A percentile compares a stretch with the other conserved stretches of the same genome.
Evolutionary conservation across 2,329 filamentous ascomycete genomes (phyloP).

Genomic region (Penicillium sp.): DNA sequence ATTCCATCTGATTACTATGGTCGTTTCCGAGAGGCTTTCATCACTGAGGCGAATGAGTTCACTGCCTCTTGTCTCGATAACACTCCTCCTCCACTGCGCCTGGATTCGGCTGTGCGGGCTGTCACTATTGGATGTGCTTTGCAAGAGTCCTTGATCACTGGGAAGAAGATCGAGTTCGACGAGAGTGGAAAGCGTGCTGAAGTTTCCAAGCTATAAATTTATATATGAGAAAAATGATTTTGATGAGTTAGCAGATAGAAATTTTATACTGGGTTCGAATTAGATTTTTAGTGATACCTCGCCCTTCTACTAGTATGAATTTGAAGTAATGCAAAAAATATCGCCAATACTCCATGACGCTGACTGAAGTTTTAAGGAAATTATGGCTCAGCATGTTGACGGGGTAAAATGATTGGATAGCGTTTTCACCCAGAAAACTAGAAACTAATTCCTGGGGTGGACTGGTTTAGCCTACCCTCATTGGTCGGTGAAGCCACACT

Average conservation of each 20-base stretch:
- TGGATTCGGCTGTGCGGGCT: slow-evolving; percentile 58
- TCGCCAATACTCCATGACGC: too few species aligned
- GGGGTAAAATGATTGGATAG: too few species aligned
- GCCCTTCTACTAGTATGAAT: too few species aligned
- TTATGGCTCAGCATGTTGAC: too few species aligned
- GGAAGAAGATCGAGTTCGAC: slow-evolving; percentile 51
- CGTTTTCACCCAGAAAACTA: too few species aligned
- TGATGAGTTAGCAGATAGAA: background rate
- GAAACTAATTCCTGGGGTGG: too few species aligned
- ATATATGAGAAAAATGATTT: background rate
- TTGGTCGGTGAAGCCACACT: too few species aligned
- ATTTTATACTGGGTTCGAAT: too few species aligned
- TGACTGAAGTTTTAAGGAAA: too few species aligned
- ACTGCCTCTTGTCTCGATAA: slow-evolving; percentile 61
- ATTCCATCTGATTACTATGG: slow-evolving; percentile 66
- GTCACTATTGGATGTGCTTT: slow-evolving; percentile 63
- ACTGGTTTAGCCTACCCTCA: too few species aligned
- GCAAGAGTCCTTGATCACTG: slow-evolving; percentile 58
- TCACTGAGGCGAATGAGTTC: slow-evolving; percentile 66
- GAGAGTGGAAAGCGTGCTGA: slow-evolving; percentile 7
- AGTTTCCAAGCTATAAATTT: background rate
- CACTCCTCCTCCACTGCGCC: slow-evolving; percentile 57
- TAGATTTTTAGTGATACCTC: too few species aligned
- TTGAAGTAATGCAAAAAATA: too few species aligned
- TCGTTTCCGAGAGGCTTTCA: slow-evolving; percentile 65